Percentiles rank a stretch among this genome's conserved stretches.
These are phyloP conservation scores for Camelina laxa DNA, from an alignment of 345 rosid species.

Conservation along the genomic window DNA sequence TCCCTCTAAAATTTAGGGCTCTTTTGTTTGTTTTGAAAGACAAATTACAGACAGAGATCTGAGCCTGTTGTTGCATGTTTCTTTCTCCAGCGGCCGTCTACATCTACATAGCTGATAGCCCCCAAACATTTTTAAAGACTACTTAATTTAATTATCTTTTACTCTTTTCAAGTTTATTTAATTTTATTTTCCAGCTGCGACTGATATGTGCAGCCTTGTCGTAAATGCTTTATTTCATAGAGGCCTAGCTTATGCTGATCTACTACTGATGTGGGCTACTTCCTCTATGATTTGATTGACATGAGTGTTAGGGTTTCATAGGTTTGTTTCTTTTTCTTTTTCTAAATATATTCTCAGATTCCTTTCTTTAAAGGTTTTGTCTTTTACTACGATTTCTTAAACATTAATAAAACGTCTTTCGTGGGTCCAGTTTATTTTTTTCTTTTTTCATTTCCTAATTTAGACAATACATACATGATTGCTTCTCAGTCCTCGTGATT, in stretches of 20 bases:
- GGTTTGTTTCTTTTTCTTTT: conserved; percentile 40
- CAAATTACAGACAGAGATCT: conserved; percentile 42
- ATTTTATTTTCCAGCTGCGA: conserved; percentile 12
- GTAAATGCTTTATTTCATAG: conserved; percentile 22
- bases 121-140: background rate
- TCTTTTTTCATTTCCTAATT: conserved; percentile 23
- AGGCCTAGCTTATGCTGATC: conserved; percentile 38
- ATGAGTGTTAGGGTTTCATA: conserved; percentile 51
- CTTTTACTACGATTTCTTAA: conserved; percentile 34
- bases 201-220: conserved; percentile 40
- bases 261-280: conserved; percentile 34
- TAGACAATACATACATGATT: conserved; percentile 36
- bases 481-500: conserved; percentile 9
- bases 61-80: conserved; percentile 46
- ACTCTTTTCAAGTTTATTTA: background rate
- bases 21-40: conserved; percentile 30
- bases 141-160: background rate
- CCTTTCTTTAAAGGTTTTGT: conserved; percentile 45
- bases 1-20: conserved; percentile 43
- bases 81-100: conserved; percentile 42
- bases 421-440: conserved; percentile 35
- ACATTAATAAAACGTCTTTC: conserved; percentile 27
- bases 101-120: conserved; percentile 19
- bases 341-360: conserved; percentile 45
- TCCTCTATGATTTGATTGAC: conserved; percentile 57